Evolutionary conservation across 805 yeast genomes (phyloP).

Genomic region (Saccharomycopsis schoenii): DNA sequence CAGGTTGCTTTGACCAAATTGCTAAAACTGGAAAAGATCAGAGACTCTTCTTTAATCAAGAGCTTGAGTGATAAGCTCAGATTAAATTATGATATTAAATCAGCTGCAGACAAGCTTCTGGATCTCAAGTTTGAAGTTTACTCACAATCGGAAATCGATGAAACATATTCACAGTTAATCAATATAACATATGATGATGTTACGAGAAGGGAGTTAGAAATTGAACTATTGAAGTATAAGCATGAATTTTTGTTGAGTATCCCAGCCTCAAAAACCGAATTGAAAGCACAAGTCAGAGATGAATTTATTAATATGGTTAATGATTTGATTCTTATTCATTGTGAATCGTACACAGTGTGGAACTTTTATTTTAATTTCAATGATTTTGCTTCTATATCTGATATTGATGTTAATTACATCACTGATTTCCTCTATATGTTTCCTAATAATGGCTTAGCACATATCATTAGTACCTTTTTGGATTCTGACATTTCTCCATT

Average conservation of each 20-base stretch:
- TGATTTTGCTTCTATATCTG: slow-evolving; percentile 43
- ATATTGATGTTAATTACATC: slow-evolving; percentile 38
- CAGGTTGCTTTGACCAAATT: slow-evolving; percentile 36
- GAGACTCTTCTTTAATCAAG: slow-evolving; percentile 35
- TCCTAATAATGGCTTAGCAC: slow-evolving; percentile 52
- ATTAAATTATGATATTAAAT: slow-evolving; percentile 36
- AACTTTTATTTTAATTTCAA: slow-evolving; percentile 61
- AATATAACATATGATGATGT: slow-evolving; percentile 54
- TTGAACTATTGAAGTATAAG: slow-evolving; percentile 45
- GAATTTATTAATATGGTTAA: slow-evolving; percentile 49
- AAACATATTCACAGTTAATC: slow-evolving; percentile 44
- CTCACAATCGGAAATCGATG: slow-evolving; percentile 40
- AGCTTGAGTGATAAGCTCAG: slow-evolving; percentile 36
- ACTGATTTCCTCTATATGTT: slow-evolving; percentile 46
- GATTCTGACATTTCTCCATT: slow-evolving; percentile 64
- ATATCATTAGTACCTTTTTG: slow-evolving; percentile 50
- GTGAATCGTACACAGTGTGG: slow-evolving; percentile 62
- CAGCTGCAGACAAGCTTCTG: slow-evolving; percentile 32
- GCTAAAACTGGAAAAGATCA: slow-evolving; percentile 30
- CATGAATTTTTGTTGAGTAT: slow-evolving; percentile 42
- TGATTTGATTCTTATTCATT: slow-evolving; percentile 63
- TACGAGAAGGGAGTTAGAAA: slow-evolving; percentile 49
- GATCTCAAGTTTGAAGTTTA: slow-evolving; percentile 34
- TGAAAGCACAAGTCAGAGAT: slow-evolving; percentile 30
- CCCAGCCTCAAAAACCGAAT: slow-evolving; percentile 29